These are phyloP conservation scores for Tetrahymena borealis DNA, from an alignment of 73 alveolate genomes.

Conservation along the genomic window DNA sequence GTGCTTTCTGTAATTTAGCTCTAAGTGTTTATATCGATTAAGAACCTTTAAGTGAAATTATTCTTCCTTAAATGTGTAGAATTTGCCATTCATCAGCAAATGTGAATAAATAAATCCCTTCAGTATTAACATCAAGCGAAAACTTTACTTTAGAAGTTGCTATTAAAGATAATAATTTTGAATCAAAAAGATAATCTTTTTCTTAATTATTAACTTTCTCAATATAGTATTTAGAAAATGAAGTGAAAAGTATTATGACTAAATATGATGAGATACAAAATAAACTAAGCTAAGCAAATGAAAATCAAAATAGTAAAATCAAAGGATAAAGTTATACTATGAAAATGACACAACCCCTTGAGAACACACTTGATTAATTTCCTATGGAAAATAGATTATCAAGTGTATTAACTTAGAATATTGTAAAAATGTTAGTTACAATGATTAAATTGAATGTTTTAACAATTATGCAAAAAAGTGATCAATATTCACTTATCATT, in stretches of 20 bases:
- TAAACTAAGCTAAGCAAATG: neutral
- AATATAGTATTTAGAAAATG: neutral
- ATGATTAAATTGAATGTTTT: neutral
- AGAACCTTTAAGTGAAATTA: constrained; percentile 19
- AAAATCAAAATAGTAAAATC: neutral
- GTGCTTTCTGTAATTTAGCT: constrained; percentile 35
- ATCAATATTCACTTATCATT: neutral
- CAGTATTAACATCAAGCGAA: neutral
- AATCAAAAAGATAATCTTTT: neutral
- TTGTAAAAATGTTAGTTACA: neutral
- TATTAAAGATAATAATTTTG: neutral
- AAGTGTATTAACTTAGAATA: neutral
- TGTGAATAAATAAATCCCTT: neutral
- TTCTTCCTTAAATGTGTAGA: constrained; percentile 30
- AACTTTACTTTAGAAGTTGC: neutral
- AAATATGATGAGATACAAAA: neutral
- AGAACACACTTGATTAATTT: neutral
- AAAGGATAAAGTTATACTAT: neutral
- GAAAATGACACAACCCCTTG: neutral
- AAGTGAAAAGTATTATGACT: neutral
- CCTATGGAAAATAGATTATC: neutral
- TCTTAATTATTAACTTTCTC: neutral
- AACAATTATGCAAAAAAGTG: neutral
- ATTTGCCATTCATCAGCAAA: neutral
- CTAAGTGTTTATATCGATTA: constrained; percentile 34